Evolutionary conservation across 108 stramenopile genomes (phyloP), one percentile per base, ranked within the genome.

Genomic region (Skeletonema potamos): DNA sequence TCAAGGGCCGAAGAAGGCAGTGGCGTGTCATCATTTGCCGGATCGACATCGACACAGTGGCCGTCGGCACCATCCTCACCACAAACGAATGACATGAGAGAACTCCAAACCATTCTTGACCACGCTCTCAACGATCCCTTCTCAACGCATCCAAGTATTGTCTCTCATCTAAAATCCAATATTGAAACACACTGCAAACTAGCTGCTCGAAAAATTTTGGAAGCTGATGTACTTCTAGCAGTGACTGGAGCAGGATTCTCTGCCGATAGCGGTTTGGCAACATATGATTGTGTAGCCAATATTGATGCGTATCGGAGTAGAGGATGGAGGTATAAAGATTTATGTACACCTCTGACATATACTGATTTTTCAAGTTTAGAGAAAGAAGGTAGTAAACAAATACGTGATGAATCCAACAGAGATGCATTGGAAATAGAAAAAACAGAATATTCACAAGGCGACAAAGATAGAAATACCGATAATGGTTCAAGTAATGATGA

Each of bases 241-340:
- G 79, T 79, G 22, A 82, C 83, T 22, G 83, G 83, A 27, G 83
- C 83, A 13, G 83, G 79, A 11, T 84, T 74, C 37, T 54, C 56
- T 37, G 83, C 83, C 12, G 79, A 84, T 46, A 70, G 58, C 26
- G 83, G 83, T 32, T 57, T 84, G 10, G 76, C 74, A 0, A 74
- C 74, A 1, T 84, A 81, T 32, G 43, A 22, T 0, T 75, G 77
- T 28, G 77, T 84, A 27, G 81, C 81, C 11, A 67, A 79, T 27
- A 55, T 79, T 36, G 67, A 77, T 0, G 76, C 77, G 7, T 82
- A 82, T 48, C 32, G 74, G 58, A 39, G 68, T 27, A 48, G 51
- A 60, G 81, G 75, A 29, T 73, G 72, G 65, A 64, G 30, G 28
- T 82, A 82, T 68, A 41, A 59, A 7, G 76, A 78, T 56, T 54